Percentiles rank a stretch among this genome's conserved stretches.
phyloP scores from a whole-genome alignment of 78 protist species.

The Dictyostelium brefeldianum region DNA sequence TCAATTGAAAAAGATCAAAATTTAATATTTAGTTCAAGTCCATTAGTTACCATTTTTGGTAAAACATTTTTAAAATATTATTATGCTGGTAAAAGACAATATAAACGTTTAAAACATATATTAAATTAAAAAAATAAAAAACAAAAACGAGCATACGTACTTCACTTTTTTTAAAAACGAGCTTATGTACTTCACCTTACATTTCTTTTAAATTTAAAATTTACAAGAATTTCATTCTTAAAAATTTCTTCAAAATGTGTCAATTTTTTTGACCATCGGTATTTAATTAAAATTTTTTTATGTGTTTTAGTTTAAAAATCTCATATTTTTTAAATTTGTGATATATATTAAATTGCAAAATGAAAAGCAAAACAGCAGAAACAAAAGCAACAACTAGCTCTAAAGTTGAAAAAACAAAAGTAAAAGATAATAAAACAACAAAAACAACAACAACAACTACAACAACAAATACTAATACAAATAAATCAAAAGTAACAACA shows the following conservation, averaged over 20 bases:
- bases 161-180: no score
- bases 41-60: neutral
- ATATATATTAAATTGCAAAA: no score
- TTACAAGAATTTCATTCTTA: no score
- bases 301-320: no score
- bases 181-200: no score
- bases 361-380: no score
- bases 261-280: no score
- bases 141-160: no score
- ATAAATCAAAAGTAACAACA: neutral
- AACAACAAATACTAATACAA: neutral
- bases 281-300: no score
- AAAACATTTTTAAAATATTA: neutral
- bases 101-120: neutral
- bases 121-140: neutral
- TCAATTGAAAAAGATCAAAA: neutral
- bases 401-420: neutral
- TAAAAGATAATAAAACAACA: neutral
- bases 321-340: no score
- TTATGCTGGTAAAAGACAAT: neutral
- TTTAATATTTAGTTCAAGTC: neutral
- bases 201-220: no score
- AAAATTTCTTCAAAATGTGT: no score
- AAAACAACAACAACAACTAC: conserved; percentile 3
- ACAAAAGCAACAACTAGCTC: neutral